phyloP scores from a whole-genome alignment of 1,284 basidiomycete species.

The Naganishia albida region DNA sequence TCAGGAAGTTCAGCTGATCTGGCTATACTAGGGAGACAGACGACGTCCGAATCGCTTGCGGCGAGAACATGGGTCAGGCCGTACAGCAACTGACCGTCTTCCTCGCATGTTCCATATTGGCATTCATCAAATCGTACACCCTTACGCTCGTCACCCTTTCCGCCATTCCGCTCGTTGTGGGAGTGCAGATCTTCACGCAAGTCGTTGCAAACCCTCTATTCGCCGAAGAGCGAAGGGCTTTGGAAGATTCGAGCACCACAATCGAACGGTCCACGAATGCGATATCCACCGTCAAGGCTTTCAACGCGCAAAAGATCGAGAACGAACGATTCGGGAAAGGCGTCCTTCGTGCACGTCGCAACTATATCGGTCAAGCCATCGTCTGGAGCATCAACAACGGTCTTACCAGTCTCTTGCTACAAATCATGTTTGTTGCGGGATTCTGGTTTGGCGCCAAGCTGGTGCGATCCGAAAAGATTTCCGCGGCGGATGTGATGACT shows the following conservation, averaged over 20 bases:
- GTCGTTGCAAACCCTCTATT: constrained; percentile 65
- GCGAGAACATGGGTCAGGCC: constrained; percentile 72
- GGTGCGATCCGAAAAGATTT: constrained; percentile 69
- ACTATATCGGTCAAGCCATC: constrained; percentile 58
- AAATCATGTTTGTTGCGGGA: constrained; percentile 92
- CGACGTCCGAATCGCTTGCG: constrained; percentile 81
- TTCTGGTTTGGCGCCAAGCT: constrained; percentile 95
- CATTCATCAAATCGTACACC: constrained; percentile 74
- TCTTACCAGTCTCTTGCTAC: constrained; percentile 72
- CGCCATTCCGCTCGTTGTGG: constrained; percentile 76
- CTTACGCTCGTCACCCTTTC: constrained; percentile 90
- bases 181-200: constrained; percentile 76
- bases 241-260: constrained; percentile 71
- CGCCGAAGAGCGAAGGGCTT: constrained; percentile 65
- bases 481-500: constrained; percentile 79
- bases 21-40: constrained; percentile 75
- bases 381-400: constrained; percentile 77
- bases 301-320: constrained; percentile 79
- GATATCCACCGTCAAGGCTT: constrained; percentile 92
- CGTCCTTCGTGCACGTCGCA: constrained; percentile 58
- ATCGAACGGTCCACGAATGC: constrained; percentile 75
- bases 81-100: constrained; percentile 80
- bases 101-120: constrained; percentile 75
- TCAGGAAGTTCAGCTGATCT: not conserved
- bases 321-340: constrained; percentile 58